Evolutionary conservation across 2,329 filamentous ascomycete species (phyloP).

Genomic region (Cladosporium sp.): DNA sequence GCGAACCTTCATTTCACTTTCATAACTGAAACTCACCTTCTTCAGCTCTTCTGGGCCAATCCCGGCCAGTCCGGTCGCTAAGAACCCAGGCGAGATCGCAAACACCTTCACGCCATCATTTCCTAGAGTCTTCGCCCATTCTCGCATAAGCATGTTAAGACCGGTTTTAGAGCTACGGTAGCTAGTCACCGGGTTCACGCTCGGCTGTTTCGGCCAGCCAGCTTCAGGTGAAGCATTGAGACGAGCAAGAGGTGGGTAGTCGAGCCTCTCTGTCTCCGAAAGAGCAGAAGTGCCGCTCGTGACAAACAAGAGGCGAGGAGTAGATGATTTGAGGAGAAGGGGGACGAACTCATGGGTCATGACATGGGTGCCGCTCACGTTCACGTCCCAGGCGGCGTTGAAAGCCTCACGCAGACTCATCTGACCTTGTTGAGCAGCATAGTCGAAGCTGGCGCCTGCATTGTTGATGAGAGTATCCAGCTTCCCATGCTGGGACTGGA

Average conservation of each 20-base stretch:
- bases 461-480: conserved; percentile 57
- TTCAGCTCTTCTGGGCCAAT: conserved; percentile 26
- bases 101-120: conserved; percentile 48
- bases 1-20: too few relatives aligned
- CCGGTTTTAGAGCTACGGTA: conserved; percentile 45
- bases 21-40: conserved; percentile 22
- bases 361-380: conserved; percentile 37
- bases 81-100: conserved; percentile 42
- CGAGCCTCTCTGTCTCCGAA: conserved; percentile 28
- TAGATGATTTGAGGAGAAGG: conserved; percentile 33
- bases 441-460: conserved; percentile 48
- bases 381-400: conserved; percentile 35
- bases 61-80: conserved; percentile 42
- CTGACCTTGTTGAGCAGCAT: conserved; percentile 25
- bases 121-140: conserved; percentile 41
- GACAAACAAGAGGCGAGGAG: conserved; percentile 37
- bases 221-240: conserved; percentile 26
- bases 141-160: conserved; percentile 48
- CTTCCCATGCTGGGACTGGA: conserved; percentile 41
- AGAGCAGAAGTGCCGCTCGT: conserved; percentile 42
- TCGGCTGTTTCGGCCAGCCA: conserved; percentile 46
- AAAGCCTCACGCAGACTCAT: conserved; percentile 34
- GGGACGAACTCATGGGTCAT: conserved; percentile 35
- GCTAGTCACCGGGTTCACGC: conserved; percentile 25
- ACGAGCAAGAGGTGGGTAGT: conserved; percentile 23